These are phyloP conservation scores for Filobasidium wieringae DNA, from an alignment of 768 basidiomycete genomes.

Conservation along the genomic window DNA sequence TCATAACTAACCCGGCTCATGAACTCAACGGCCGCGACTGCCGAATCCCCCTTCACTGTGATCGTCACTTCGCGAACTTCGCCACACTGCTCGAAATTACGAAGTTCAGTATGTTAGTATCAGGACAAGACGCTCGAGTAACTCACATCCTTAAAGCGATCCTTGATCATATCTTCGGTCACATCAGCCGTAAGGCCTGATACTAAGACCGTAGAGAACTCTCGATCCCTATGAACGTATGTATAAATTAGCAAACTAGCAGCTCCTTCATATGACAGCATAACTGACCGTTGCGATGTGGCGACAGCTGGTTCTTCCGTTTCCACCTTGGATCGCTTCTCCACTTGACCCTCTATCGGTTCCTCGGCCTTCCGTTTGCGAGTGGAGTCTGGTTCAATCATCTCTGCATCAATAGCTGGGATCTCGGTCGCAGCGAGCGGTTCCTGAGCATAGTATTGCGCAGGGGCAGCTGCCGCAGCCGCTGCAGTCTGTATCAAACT, in stretches of 20 bases:
- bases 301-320: neutral
- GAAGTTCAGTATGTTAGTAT: slow-evolving; percentile 15
- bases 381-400: neutral
- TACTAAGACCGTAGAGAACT: slow-evolving; percentile 85
- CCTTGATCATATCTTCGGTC: slow-evolving; percentile 54
- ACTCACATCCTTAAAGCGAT: slow-evolving; percentile 76
- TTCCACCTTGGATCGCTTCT: neutral
- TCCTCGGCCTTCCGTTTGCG: slow-evolving; percentile 48
- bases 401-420: neutral
- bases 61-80: slow-evolving; percentile 72
- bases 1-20: slow-evolving; percentile 46
- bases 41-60: slow-evolving; percentile 47
- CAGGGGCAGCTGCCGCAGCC: neutral
- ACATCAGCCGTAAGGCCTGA: slow-evolving; percentile 52
- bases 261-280: slow-evolving; percentile 11
- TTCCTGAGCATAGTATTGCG: neutral
- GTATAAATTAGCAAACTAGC: neutral
- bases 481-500: neutral
- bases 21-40: slow-evolving; percentile 86
- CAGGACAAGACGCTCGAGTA: neutral
- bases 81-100: slow-evolving; percentile 59
- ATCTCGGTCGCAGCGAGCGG: neutral
- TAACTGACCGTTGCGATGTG: slow-evolving; percentile 15
- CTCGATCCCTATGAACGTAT: slow-evolving; percentile 62
- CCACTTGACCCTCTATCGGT: neutral